phyloP scores from a whole-genome alignment of 148 eudicot species.

The Cornus controversa region DNA sequence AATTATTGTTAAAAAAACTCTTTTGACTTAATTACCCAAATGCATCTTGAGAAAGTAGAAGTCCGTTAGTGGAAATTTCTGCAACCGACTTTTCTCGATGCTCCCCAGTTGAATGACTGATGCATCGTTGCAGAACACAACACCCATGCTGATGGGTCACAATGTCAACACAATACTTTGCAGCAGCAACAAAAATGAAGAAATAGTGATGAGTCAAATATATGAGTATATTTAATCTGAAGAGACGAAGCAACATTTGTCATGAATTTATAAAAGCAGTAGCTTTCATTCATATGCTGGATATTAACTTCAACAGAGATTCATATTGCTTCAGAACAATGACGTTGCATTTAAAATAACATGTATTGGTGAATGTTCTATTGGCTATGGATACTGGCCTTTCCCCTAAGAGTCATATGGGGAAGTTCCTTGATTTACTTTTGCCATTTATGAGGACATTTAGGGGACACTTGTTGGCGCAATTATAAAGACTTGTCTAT shows the following conservation, averaged over 20 bases:
- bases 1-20: neutral
- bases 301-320: neutral
- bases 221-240: neutral
- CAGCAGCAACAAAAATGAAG: conserved; percentile 40
- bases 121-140: conserved; percentile 55
- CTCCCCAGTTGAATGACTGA: conserved; percentile 36
- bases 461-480: neutral
- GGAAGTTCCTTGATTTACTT: neutral
- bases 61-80: conserved; percentile 43
- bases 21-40: conserved; percentile 32
- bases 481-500: neutral
- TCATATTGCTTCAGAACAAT: neutral
- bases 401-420: neutral
- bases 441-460: neutral
- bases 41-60: conserved; percentile 51
- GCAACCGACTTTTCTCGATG: conserved; percentile 37
- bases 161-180: conserved; percentile 51
- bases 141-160: conserved; percentile 60
- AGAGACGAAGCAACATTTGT: neutral
- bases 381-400: neutral
- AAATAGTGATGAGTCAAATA: neutral
- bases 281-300: neutral
- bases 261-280: neutral
- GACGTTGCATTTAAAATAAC: neutral
- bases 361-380: neutral